Conservation (phyloP, 805 yeast genomes). For the Lachancea dasiensis region DNA sequence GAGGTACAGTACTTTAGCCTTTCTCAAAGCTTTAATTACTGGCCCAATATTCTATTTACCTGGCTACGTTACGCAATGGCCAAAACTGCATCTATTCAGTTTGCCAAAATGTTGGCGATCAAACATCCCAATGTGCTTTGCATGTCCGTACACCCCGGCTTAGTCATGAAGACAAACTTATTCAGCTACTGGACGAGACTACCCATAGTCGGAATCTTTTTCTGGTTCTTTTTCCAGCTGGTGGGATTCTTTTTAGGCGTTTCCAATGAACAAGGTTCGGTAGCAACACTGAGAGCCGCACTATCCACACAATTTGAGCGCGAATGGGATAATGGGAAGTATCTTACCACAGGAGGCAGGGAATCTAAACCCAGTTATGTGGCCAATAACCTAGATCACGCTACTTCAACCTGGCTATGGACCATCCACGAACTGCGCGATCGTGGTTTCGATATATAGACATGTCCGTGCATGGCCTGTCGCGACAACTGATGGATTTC, state of each 20-base stretch:
- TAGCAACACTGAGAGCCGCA: conserved; percentile 58
- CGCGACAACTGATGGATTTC: too few species aligned
- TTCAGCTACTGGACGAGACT: conserved; percentile 72
- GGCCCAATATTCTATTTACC: conserved; percentile 64
- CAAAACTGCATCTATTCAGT: conserved; percentile 73
- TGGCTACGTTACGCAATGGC: conserved; percentile 76
- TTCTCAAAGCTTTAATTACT: conserved; percentile 41
- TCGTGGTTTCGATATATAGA: conserved; percentile 38
- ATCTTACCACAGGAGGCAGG: conserved; percentile 55
- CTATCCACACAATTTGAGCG: conserved; percentile 44
- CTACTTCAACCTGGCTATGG: conserved; percentile 76
- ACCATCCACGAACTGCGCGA: conserved; percentile 54
- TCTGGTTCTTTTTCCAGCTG: conserved; percentile 65
- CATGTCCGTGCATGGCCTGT: too few species aligned
- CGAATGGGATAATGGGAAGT: conserved; percentile 63
- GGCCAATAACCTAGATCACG: conserved; percentile 53
- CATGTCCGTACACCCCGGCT: conserved; percentile 74
- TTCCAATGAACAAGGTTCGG: conserved; percentile 63
- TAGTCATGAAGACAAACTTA: conserved; percentile 74
- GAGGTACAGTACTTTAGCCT: conserved; percentile 44
- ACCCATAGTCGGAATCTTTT: conserved; percentile 69
- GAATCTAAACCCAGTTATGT: conserved; percentile 51
- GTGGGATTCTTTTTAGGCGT: conserved; percentile 68
- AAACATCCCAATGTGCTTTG: conserved; percentile 61
- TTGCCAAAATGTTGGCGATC: conserved; percentile 55